Conservation (phyloP, 352 stramenopile genomes). For the Phytopythium kandeliae region DNA sequence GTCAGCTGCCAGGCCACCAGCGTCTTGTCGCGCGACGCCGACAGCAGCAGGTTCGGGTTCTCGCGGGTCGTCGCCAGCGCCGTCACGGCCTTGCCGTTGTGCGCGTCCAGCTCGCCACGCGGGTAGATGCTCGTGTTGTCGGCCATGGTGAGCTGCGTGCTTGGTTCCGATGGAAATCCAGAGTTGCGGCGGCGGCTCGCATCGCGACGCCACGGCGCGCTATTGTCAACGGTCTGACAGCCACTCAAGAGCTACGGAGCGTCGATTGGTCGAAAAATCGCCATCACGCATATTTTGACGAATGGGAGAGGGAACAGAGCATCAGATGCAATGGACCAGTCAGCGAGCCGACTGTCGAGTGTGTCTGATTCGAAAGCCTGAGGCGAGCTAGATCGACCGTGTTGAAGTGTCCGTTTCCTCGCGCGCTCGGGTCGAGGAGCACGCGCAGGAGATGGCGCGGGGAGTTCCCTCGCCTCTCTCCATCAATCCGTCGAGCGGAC, state of each 20-base stretch:
- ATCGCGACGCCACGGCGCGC: no score
- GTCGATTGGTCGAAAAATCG: not conserved
- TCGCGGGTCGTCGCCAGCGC: conserved; percentile 97
- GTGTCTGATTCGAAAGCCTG: no score
- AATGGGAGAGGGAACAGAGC: not conserved
- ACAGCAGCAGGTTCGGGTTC: conserved; percentile 99
- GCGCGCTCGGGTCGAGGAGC: no score
- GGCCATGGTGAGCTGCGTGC: conserved; percentile 38
- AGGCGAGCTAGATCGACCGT: not conserved
- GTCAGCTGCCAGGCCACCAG: conserved; percentile 86
- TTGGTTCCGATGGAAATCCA: conserved; percentile 17
- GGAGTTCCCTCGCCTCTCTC: no score
- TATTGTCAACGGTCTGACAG: not conserved
- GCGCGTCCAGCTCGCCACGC: conserved; percentile 81
- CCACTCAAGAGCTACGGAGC: not conserved
- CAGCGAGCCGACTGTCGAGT: no score
- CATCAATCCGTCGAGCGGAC: no score
- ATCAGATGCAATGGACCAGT: no score
- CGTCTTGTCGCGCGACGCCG: conserved; percentile 97
- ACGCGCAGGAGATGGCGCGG: not conserved
- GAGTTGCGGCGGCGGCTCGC: no score
- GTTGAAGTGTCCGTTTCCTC: not conserved
- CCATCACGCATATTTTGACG: not conserved
- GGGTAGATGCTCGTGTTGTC: conserved; percentile 80
- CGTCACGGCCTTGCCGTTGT: conserved; percentile 90